phyloP scores from a whole-genome alignment of 441 rosid genomes.

The Gossypium trilobum region DNA sequence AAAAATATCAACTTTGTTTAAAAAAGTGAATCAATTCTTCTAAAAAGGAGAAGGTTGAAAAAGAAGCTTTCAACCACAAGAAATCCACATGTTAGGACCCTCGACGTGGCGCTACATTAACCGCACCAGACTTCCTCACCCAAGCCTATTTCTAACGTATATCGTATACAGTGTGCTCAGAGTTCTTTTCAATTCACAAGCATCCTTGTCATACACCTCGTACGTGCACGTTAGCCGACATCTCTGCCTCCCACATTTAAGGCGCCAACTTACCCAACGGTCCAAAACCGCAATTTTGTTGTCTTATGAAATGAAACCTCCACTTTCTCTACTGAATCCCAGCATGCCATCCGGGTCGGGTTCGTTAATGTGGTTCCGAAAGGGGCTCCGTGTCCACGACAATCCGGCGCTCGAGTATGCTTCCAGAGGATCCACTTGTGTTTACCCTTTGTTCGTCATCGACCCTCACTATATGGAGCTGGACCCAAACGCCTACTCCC shows the following conservation, averaged over 20 bases:
- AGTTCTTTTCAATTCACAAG: neutral
- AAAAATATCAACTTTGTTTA: too few species aligned
- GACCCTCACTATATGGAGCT: constrained; percentile 88
- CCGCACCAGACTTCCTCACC: neutral
- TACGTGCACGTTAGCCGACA: neutral
- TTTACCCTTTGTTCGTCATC: constrained; percentile 80
- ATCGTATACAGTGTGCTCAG: neutral
- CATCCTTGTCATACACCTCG: neutral
- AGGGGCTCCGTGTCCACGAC: constrained; percentile 86
- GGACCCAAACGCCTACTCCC: constrained; percentile 57
- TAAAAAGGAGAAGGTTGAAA: too few species aligned
- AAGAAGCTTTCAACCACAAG: neutral
- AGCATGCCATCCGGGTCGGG: constrained; percentile 43
- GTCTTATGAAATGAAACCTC: neutral
- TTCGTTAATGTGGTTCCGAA: constrained; percentile 83
- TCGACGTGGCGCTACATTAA: neutral
- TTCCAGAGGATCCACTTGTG: constrained; percentile 30
- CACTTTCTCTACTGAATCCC: neutral
- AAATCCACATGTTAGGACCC: neutral
- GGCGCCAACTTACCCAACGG: neutral
- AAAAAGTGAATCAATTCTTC: too few species aligned
- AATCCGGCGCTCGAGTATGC: constrained; percentile 80
- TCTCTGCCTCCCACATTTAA: neutral
- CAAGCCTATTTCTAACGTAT: neutral
- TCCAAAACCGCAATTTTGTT: neutral